Conservation (phyloP, 2,329 filamentous ascomycete genomes). For the Pseudopithomyces maydicus region DNA sequence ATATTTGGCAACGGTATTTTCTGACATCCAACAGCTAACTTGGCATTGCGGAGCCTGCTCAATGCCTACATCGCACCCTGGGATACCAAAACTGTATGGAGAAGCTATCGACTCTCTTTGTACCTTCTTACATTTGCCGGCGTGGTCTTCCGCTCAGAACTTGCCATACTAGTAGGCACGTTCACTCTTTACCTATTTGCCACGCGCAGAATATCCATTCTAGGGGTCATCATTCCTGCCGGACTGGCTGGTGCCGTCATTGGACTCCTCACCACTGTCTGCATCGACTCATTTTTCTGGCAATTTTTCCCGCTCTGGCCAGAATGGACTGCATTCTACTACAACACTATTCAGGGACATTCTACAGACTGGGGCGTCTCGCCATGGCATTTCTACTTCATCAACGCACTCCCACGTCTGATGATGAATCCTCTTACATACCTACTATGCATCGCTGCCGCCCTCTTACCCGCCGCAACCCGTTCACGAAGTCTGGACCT, state of each 20-base stretch:
- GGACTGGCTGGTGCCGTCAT: slow-evolving; percentile 69
- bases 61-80: slow-evolving; percentile 50
- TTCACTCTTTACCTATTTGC: slow-evolving; percentile 69
- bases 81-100: slow-evolving; percentile 42
- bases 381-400: slow-evolving; percentile 86
- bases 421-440: slow-evolving; percentile 77
- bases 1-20: no score
- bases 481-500: slow-evolving; percentile 55
- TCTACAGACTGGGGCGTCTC: slow-evolving; percentile 87
- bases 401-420: slow-evolving; percentile 78
- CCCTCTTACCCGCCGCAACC: slow-evolving; percentile 55
- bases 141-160: slow-evolving; percentile 85
- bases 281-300: slow-evolving; percentile 94
- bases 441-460: slow-evolving; percentile 55
- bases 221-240: slow-evolving; percentile 66
- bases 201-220: slow-evolving; percentile 58
- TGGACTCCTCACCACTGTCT: slow-evolving; percentile 71
- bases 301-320: slow-evolving; percentile 79
- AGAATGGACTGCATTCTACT: slow-evolving; percentile 86
- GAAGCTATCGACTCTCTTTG: slow-evolving; percentile 67
- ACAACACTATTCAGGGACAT: slow-evolving; percentile 84
- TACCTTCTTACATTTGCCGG: slow-evolving; percentile 79
- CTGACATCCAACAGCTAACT: slow-evolving; percentile 59
- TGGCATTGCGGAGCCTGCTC: slow-evolving; percentile 62
- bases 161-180: slow-evolving; percentile 78